These are phyloP conservation scores for Lippia alba DNA, from an alignment of 305 asterid genomes.

Conservation along the genomic window DNA sequence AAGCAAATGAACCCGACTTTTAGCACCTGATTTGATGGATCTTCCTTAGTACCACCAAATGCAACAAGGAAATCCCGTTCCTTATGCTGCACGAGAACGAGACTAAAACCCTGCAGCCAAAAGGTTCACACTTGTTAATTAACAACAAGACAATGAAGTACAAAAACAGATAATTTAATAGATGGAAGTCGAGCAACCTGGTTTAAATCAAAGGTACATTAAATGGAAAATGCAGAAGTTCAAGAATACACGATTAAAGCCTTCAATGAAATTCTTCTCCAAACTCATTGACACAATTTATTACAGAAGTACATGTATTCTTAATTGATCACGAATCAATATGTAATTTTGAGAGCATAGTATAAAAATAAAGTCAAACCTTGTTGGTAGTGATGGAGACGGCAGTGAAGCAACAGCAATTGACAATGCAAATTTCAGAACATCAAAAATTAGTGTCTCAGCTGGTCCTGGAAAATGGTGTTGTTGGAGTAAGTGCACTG, in stretches of 20 bases:
- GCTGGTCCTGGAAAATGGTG: conserved; percentile 64
- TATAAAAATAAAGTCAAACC: conserved; percentile 51
- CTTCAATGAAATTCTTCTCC: conserved; percentile 4
- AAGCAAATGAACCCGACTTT: conserved; percentile 10
- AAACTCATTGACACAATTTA: conserved; percentile 1
- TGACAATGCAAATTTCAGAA: conserved; percentile 91
- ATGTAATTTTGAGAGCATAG: conserved; percentile 25
- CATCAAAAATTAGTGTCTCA: conserved; percentile 86
- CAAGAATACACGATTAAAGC: conserved; percentile 1
- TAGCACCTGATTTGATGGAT: conserved; percentile 86
- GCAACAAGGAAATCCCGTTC: conserved; percentile 95
- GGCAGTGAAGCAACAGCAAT: conserved; percentile 76
- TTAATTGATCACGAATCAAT: conserved; percentile 3
- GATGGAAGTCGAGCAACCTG: conserved; percentile 1
- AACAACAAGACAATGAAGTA: neutral
- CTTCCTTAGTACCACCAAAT: conserved; percentile 96
- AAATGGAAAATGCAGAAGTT: conserved; percentile 13
- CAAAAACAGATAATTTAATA: conserved; percentile 2
- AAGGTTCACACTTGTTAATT: conserved; percentile 4
- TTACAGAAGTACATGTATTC: neutral
- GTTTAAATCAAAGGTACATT: conserved; percentile 24
- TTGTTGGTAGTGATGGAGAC: conserved; percentile 85
- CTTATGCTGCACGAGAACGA: conserved; percentile 87
- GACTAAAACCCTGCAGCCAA: conserved; percentile 88
- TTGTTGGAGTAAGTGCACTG: neutral